These are phyloP conservation scores for Dictyophora rubrovolvata DNA, from an alignment of 768 basidiomycete genomes.

Conservation along the genomic window DNA sequence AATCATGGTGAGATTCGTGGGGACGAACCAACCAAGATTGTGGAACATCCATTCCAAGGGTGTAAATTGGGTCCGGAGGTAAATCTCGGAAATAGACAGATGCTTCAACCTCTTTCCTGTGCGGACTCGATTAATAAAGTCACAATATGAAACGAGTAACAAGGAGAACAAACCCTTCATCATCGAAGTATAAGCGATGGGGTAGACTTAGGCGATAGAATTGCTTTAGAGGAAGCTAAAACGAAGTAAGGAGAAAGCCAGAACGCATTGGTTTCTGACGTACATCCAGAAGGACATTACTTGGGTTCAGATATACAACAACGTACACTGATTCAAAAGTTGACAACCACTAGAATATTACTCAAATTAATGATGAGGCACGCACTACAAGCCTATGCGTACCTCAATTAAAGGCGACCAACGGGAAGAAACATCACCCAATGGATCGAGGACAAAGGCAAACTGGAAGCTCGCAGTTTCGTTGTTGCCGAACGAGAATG, in stretches of 20 bases:
- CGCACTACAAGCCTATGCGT: conserved; percentile 10
- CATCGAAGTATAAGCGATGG: conserved; percentile 50
- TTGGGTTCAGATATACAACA: conserved; percentile 74
- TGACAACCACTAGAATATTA: conserved; percentile 45
- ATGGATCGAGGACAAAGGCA: conserved; percentile 69
- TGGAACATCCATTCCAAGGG: conserved; percentile 86
- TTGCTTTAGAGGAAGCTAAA: conserved; percentile 76
- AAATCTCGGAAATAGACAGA: conserved; percentile 58
- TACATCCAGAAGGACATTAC: conserved; percentile 52
- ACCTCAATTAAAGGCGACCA: conserved; percentile 79
- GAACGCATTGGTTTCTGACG: conserved; percentile 11
- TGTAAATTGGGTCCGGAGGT: conserved; percentile 83
- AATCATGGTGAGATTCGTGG: conserved; percentile 76
- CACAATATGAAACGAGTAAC: neutral
- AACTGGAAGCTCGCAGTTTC: conserved; percentile 59
- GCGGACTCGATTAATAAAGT: neutral
- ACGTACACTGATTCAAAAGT: conserved; percentile 56
- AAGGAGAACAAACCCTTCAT: conserved; percentile 46
- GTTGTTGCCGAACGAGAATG: conserved; percentile 61
- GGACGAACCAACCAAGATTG: conserved; percentile 91
- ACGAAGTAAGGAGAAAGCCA: neutral
- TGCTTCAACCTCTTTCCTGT: conserved; percentile 48
- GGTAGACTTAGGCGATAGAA: conserved; percentile 80
- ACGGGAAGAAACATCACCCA: conserved; percentile 76
- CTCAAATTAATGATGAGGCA: neutral